Evolutionary conservation across 768 basidiomycete genomes (phyloP), one percentile per base, ranked within the genome.

Genomic region (Pulveroboletus sp.): DNA sequence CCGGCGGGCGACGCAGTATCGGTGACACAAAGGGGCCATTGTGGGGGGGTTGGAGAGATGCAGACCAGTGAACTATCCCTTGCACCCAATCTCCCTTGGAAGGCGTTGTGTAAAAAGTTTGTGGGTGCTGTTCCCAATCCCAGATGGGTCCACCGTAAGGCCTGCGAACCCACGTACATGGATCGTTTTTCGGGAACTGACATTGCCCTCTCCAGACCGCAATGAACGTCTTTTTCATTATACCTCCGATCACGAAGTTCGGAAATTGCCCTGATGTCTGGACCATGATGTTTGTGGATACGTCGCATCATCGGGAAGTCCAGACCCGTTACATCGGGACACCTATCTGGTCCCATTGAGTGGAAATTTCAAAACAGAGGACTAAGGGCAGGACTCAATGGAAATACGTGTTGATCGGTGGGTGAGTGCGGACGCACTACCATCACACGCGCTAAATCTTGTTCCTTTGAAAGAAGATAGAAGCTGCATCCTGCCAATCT

Each of bases 301-400:
- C 24, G 2, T 6, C 9, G 24, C 26, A n/a, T 40, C 27, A 27
- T 42, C 39, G 36, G 24, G 10, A 17, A 44, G n/a, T 17, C 22
- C 22, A 16, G 50, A 38, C 40, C 45, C 37, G 49, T 44, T 31
- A 4, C 19, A 26, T 32, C 36, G 31, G 31, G 45, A 54, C 32
- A 17, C 31, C 30, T 24, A 19, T 27, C 11, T 13, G 37, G 37
- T 44, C 30, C 31, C 13, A 55, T 16, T 12, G 6, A 24, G 11
- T 27, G 9, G 12, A 43, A 24, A 23, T 20, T 20, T 4, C 3
- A 20, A 9, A 24, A 32, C 16, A 5, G 13, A 6, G 12, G 27
- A 1, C n/a, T n/a, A n/a, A n/a, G n/a, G n/a, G n/a, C 12, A 34
- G 16, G 23, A 41, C 38, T 14, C 22, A 30, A 36, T 32, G 17